A percentile compares a stretch with the other conserved stretches of the same genome.
Conservation (phyloP, 2,329 filamentous ascomycete genomes). For the Bipolaris cookei region DNA sequence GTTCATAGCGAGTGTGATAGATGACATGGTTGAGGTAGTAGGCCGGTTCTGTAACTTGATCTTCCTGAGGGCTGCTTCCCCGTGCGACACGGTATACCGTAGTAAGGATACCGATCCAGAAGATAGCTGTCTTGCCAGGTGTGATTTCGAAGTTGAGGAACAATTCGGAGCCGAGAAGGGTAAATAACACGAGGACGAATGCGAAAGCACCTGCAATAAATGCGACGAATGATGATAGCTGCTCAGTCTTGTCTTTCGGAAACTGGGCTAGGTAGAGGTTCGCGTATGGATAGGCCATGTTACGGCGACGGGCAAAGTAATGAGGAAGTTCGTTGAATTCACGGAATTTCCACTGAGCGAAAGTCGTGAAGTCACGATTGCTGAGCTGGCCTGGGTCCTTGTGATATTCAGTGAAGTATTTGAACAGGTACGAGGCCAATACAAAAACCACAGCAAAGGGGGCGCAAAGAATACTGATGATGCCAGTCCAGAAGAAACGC, state of each 20-base stretch:
- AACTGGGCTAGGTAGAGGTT: constrained; percentile 94
- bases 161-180: constrained; percentile 86
- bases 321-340: constrained; percentile 98
- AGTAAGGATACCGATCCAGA: constrained; percentile 84
- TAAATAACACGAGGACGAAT: constrained; percentile 81
- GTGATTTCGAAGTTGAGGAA: constrained; percentile 94
- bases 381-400: constrained; percentile 87
- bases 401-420: constrained; percentile 96
- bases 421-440: constrained; percentile 88
- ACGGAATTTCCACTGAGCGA: constrained; percentile 97
- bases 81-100: constrained; percentile 83
- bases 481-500: constrained; percentile 80
- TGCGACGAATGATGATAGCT: constrained; percentile 80
- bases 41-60: constrained; percentile 92
- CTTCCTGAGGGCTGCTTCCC: constrained; percentile 79
- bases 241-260: constrained; percentile 90
- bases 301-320: constrained; percentile 84
- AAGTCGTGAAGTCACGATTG: constrained; percentile 87
- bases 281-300: constrained; percentile 94
- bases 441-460: constrained; percentile 89
- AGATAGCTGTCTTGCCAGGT: constrained; percentile 83
- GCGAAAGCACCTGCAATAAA: constrained; percentile 88
- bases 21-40: constrained; percentile 88
- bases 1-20: constrained; percentile 90
- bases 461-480: constrained; percentile 85